Base-by-base conservation (phyloP, 1,284 basidiomycete genomes). In the Chondrostereum purpureum region DNA sequence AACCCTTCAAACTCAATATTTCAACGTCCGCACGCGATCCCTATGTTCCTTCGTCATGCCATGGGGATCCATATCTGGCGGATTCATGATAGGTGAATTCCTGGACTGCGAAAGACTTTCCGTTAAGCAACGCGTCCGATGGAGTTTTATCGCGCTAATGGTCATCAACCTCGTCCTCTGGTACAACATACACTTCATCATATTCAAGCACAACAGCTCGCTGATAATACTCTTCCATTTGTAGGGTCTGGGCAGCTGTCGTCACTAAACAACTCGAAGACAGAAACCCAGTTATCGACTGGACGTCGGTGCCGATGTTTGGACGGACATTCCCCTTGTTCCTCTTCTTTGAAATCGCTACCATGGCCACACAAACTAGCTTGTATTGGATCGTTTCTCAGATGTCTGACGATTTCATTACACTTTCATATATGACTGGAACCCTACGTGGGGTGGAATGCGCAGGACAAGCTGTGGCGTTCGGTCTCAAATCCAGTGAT, bases 391-490 rank as follows among this genome's bases (percentile, higher is more conserved):
- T 63, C 23, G 56, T 64, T 20, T 50, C 52, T 6, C 59, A 63
- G 19, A 62, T 64, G 62, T 64, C 62, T 3, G 55, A 61, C 41
- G 62, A 64, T 49, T 64, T 64, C 39, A 58, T 63, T 37, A 52
- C 53, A 2, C 50, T 64, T 2, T 61, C 60, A 2, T 64, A 64
- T 43, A 64, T 64, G 61, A 64, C 62, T 12, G 62, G 62, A 34
- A 58, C 56, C 8, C 51, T 64, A 20, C 58, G 62, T 16, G 62
- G 61, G 16, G 55, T 64, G 12, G 62, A 64, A 42, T 62, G 60
- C 43, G 61, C 58, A 10, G 62, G 62, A 2, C 60, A 62, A 45
- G 62, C 62, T 3, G 62, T 64, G 35, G 62, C 62, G 27, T 64
- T 58, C 39, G 62, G 61, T 4, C 60, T 64, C 50, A 64, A 64